phyloP scores from a whole-genome alignment of 495 filamentous ascomycete species.

The Lepraria neglecta region DNA sequence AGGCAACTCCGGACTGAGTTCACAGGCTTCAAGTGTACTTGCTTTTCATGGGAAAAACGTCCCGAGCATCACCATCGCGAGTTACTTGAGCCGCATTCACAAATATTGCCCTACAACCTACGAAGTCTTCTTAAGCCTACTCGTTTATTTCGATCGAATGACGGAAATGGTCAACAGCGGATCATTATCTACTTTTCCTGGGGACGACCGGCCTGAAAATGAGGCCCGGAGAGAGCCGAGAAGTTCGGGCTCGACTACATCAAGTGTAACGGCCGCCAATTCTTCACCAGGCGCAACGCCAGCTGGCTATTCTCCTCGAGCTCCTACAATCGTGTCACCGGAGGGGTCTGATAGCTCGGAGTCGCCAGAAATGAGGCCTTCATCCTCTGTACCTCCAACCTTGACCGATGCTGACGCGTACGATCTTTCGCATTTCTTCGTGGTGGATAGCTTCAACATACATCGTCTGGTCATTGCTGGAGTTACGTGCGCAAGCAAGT shows the following conservation, averaged over 20 bases:
- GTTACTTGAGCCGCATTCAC: slow-evolving; percentile 93
- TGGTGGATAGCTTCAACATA: slow-evolving; percentile 99
- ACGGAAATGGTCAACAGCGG: slow-evolving; percentile 87
- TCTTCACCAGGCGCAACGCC: slow-evolving; percentile 8
- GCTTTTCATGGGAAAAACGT: slow-evolving; percentile 99
- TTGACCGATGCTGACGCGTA: slow-evolving; percentile 46
- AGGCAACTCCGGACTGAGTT: slow-evolving; percentile 58
- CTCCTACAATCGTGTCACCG: slow-evolving; percentile 16
- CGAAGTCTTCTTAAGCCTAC: slow-evolving; percentile 89
- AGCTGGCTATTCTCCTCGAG: neutral
- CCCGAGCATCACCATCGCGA: slow-evolving; percentile 91
- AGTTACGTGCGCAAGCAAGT: slow-evolving; percentile 98
- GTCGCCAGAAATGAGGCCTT: slow-evolving; percentile 16
- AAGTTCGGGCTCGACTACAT: slow-evolving; percentile 8
- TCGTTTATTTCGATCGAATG: slow-evolving; percentile 99
- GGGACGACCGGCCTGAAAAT: slow-evolving; percentile 35
- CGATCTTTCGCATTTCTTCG: slow-evolving; percentile 74
- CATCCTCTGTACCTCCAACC: slow-evolving; percentile 28
- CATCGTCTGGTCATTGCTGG: slow-evolving; percentile 95
- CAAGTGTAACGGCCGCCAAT: slow-evolving; percentile 15
- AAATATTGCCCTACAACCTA: slow-evolving; percentile 99
- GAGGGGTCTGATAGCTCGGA: slow-evolving; percentile 10
- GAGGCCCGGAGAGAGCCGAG: slow-evolving; percentile 22
- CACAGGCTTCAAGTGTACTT: slow-evolving; percentile 81
- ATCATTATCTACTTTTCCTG: slow-evolving; percentile 45